Base-by-base conservation (phyloP, 2,329 filamentous ascomycete genomes). In the Dryadomyces quercus-mongolicae region DNA sequence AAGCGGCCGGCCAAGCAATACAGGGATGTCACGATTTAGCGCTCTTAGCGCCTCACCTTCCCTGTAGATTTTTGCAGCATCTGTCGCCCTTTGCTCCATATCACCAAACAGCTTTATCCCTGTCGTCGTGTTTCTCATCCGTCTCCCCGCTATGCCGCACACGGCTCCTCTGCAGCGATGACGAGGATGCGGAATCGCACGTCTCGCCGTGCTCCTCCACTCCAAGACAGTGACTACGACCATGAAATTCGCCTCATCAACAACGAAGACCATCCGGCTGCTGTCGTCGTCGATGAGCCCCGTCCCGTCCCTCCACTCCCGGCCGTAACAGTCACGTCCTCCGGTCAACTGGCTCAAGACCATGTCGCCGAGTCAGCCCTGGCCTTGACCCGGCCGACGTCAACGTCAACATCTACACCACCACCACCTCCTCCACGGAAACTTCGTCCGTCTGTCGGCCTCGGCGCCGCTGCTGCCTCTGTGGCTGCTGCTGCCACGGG, bases 231-330 rank as follows among this genome's bases (percentile, higher is more conserved):
- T 64, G 80, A 85, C 60, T 85, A 84, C 63, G 82, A 85, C 62
- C 85, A 88, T 67, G 82, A 84, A 65, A 90, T 91, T 63, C 70
- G 66, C 60, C 78, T 91, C 42, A 73, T 87, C 60, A 84, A 88
- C 66, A 70, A 74, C 54, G 72, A 62, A 58, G 64, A 57, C 38
- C 53, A 38, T 20, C n/a, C n/a, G n/a, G 21, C 44, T 21, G 16
- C n/a, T n/a, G 42, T n/a, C 16, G 42, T 44, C 42, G 16, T 44
- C 42, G 42, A 44, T 5, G 16, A 7, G 25, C 25, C 25, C 25
- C 25, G 25, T 31, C 25, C 25, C 4, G 25, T 31, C 25, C 25
- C 25, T 31, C 25, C 25, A 4, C 25, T 31, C 4, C 48, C 48
- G 2, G n/a, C 18, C 5, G 47, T 49, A n/a, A 54, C 53, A 3